Evolutionary conservation across 1,139 yeast species (phyloP).

Genomic region (Yamadazyma trypodendri): DNA sequence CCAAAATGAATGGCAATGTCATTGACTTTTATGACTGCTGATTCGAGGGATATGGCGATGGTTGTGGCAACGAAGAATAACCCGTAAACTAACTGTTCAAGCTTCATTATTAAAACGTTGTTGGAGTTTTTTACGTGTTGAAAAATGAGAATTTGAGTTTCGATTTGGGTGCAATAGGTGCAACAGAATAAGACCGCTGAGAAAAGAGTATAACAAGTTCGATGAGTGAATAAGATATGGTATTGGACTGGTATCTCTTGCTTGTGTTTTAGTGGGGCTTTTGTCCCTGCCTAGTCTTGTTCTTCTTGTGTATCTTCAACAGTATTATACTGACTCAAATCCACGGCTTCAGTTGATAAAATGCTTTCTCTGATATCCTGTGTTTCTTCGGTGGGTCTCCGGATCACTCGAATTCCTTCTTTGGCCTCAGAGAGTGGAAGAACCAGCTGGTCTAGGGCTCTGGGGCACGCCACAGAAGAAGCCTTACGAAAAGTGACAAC

Average conservation of each 20-base stretch:
- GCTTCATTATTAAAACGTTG: slow-evolving; percentile 5
- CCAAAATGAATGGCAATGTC: slow-evolving; percentile 29
- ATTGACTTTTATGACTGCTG: slow-evolving; percentile 30
- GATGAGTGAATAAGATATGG: too few relatives aligned
- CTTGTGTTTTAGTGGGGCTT: not conserved
- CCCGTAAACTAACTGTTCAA: slow-evolving; percentile 2
- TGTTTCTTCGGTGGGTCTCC: not conserved
- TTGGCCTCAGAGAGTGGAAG: not conserved
- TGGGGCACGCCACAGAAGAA: not conserved
- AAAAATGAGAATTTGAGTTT: not conserved
- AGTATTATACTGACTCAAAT: not conserved
- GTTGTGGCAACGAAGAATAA: slow-evolving; percentile 3
- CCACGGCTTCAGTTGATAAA: slow-evolving; percentile 1
- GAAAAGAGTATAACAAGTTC: too few relatives aligned
- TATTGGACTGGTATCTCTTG: not conserved
- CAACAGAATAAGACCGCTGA: too few relatives aligned
- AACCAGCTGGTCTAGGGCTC: not conserved
- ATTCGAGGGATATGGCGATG: slow-evolving; percentile 27
- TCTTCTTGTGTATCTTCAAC: not conserved
- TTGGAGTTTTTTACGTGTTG: slow-evolving; percentile 6
- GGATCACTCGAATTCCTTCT: slow-evolving; percentile 1
- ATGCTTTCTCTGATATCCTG: not conserved
- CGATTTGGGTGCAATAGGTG: slow-evolving; percentile 1
- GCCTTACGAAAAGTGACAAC: not conserved
- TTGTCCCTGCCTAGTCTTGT: too few relatives aligned